These are phyloP conservation scores for Pinus taeda DNA, from an alignment of 75 land plant genomes.

Conservation along the genomic window DNA sequence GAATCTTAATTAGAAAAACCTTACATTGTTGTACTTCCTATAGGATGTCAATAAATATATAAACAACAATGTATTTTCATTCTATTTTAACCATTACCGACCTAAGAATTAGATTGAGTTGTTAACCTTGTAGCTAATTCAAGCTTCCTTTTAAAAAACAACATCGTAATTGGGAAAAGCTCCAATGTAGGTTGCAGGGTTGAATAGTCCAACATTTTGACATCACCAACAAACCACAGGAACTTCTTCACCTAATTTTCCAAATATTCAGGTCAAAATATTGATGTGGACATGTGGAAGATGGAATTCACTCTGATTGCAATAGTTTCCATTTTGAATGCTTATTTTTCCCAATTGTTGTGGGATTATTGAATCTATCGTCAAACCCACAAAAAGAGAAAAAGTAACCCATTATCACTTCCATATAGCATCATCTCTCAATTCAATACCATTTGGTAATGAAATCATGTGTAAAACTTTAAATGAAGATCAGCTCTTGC, in stretches of 20 bases:
- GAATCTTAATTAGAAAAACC: too few relatives aligned
- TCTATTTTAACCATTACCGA: background rate
- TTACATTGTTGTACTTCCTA: too few relatives aligned
- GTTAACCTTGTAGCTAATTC: conserved; percentile 15
- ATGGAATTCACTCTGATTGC: background rate
- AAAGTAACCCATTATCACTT: conserved; percentile 22
- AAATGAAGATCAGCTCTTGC: too few relatives aligned
- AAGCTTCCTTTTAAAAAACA: conserved; percentile 19
- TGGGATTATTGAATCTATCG: conserved; percentile 8
- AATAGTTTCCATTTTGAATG: background rate
- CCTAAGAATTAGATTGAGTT: conserved; percentile 16
- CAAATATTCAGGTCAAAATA: conserved; percentile 15
- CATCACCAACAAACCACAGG: conserved; percentile 10
- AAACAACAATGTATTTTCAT: conserved; percentile 13
- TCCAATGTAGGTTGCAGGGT: conserved; percentile 29
- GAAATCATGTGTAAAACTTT: too few relatives aligned
- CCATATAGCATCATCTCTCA: conserved; percentile 28
- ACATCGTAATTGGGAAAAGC: conserved; percentile 23
- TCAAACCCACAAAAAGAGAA: conserved; percentile 18
- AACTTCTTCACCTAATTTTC: conserved; percentile 20
- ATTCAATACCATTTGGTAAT: too few relatives aligned
- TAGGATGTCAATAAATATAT: conserved; percentile 14
- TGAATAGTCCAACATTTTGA: conserved; percentile 23
- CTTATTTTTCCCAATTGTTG: background rate
- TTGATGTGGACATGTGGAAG: conserved; percentile 19